Conservation (phyloP, 495 filamentous ascomycete genomes). For the Xylaria grammica region DNA sequence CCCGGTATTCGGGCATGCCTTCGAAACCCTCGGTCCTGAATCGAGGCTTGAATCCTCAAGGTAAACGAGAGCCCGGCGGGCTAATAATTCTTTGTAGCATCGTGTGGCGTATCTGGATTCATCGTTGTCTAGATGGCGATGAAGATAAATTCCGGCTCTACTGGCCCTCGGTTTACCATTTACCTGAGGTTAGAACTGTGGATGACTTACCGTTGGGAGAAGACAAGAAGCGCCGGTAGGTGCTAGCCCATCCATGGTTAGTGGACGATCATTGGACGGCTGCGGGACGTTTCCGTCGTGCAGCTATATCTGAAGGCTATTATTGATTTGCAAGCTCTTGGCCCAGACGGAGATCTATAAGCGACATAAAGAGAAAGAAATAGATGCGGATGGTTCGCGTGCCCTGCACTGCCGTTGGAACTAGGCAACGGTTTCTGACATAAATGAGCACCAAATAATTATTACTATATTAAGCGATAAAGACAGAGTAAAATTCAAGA, state of each 20-base stretch:
- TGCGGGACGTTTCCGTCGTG: too few relatives aligned
- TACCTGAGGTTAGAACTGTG: slow-evolving; percentile 65
- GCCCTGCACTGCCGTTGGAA: neutral
- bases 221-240: slow-evolving; percentile 41
- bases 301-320: too few relatives aligned
- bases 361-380: neutral
- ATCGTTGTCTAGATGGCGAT: slow-evolving; percentile 75
- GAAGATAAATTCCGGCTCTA: slow-evolving; percentile 76
- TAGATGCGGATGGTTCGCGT: neutral
- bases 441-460: too few relatives aligned
- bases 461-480: too few relatives aligned
- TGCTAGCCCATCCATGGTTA: neutral
- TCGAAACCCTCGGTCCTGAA: neutral
- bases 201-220: slow-evolving; percentile 16
- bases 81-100: slow-evolving; percentile 86
- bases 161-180: slow-evolving; percentile 68
- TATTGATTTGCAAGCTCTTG: too few relatives aligned
- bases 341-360: neutral
- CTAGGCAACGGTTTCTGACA: neutral
- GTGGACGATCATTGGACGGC: too few relatives aligned
- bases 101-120: slow-evolving; percentile 84
- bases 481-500: too few relatives aligned
- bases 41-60: neutral
- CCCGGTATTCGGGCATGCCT: neutral
- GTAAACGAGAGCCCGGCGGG: neutral